A percentile compares a stretch with the other conserved stretches of the same genome.
These are phyloP conservation scores for Solanum chiquidenum DNA, from an alignment of 257 asterid genomes.

Conservation along the genomic window DNA sequence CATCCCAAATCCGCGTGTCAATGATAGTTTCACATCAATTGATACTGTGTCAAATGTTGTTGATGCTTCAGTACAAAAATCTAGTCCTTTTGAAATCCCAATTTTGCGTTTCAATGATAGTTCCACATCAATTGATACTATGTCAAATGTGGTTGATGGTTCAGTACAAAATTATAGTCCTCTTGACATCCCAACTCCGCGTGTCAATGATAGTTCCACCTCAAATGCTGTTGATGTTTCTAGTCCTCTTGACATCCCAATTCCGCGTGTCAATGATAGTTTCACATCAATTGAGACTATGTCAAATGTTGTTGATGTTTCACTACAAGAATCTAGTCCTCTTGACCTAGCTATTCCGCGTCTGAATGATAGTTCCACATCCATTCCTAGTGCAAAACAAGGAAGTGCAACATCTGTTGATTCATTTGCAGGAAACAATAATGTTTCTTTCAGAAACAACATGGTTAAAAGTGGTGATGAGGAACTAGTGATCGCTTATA, in stretches of 20 bases:
- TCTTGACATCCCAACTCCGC: neutral
- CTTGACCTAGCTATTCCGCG: neutral
- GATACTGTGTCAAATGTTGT: neutral
- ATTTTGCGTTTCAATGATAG: neutral
- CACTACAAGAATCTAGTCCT: neutral
- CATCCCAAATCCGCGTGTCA: neutral
- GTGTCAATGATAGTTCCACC: neutral
- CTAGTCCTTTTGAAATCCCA: neutral
- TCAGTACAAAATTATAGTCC: neutral
- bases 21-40: neutral
- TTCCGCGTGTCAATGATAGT: neutral
- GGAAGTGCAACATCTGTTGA: neutral
- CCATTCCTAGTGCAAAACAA: neutral
- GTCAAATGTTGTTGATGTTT: neutral
- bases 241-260: neutral
- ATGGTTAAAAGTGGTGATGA: conserved; percentile 3
- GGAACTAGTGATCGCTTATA: conserved; percentile 20
- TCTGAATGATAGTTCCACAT: neutral
- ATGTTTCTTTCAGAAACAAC: neutral
- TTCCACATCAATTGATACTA: neutral
- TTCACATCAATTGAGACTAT: neutral
- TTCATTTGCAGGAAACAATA: neutral
- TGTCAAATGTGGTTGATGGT: neutral
- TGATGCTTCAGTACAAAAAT: neutral
- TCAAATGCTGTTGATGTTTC: neutral